Evolutionary conservation across 2,329 filamentous ascomycete species (phyloP), one percentile per base, ranked within the genome.

Genomic region (Arthrobotrys entomopaga): DNA sequence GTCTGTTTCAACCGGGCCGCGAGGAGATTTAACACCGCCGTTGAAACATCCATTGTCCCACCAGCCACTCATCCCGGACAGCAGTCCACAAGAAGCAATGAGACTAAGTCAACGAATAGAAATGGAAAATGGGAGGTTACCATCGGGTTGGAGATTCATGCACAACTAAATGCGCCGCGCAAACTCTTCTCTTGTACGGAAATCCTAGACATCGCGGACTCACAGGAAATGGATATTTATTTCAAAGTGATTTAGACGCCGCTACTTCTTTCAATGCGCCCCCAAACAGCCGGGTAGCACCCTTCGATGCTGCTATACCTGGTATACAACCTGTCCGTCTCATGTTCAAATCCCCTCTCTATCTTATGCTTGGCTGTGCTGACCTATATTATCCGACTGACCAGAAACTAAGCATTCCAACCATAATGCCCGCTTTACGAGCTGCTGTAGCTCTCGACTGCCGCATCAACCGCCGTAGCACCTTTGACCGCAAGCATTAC

Each of bases 401-500:
- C 38, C 77, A 84, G 83, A 82, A 84, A 34, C 95, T 99, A 79
- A 93, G 98, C 82, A 86, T 85, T 29, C 91, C 90, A 73, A 92
- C 91, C 0, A 84, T 99, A 10, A 85, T 98, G 42, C 95, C 95
- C 2, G 95, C 95, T n/a, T 80, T 99, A 15, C 89, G 95, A 73
- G 94, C 94, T 16, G 94, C 95, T 0, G 83, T 97, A 57, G 92
- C 93, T 0, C 84, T 99, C 50, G 87, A 90, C 69, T 98, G 95
- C 81, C 83, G 88, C 0, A 86, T 98, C 60, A 90, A 96, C 80
- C 84, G 82, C 0, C 85, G 87, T 78, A 97, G 93, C 81, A 88
- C 87, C 63, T 99, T 97, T 82, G 95, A 99, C 82, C 87, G 95
- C 76, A 99, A 99, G 81, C 95, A 99, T 82, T 99, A 99, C 82